phyloP scores from a whole-genome alignment of 345 rosid genomes.

The Citrus sinensis region DNA sequence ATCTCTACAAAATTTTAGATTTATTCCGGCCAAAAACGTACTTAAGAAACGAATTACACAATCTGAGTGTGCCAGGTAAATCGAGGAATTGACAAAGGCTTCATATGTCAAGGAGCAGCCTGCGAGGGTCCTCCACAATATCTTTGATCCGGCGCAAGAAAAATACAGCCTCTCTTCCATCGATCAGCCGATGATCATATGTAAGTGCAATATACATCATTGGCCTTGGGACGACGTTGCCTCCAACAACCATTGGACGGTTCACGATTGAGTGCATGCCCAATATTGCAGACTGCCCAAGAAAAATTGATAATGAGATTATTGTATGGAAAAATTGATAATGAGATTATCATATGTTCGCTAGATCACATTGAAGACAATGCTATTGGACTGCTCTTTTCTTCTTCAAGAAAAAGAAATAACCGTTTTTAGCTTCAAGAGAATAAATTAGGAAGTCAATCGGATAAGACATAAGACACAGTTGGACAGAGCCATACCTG shows the following conservation, averaged over 20 bases:
- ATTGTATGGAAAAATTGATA: too few species aligned
- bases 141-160: constrained; percentile 83
- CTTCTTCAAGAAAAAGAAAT: neutral
- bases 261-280: constrained; percentile 83
- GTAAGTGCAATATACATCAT: constrained; percentile 87
- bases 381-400: neutral
- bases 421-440: neutral
- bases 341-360: neutral
- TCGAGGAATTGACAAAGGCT: neutral
- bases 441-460: neutral
- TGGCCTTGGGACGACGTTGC: constrained; percentile 56
- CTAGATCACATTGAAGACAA: neutral
- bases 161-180: constrained; percentile 87
- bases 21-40: neutral
- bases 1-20: constrained; percentile 12
- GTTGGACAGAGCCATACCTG: constrained; percentile 48
- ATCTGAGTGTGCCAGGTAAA: neutral
- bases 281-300: constrained; percentile 65
- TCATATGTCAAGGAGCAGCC: constrained; percentile 64
- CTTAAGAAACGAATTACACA: neutral
- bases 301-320: neutral
- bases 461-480: neutral
- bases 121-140: constrained; percentile 80
- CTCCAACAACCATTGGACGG: constrained; percentile 85
- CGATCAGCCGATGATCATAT: constrained; percentile 80